Evolutionary conservation across 163 green algal genomes (phyloP).

Genomic region (Smithsoniella earleae): DNA sequence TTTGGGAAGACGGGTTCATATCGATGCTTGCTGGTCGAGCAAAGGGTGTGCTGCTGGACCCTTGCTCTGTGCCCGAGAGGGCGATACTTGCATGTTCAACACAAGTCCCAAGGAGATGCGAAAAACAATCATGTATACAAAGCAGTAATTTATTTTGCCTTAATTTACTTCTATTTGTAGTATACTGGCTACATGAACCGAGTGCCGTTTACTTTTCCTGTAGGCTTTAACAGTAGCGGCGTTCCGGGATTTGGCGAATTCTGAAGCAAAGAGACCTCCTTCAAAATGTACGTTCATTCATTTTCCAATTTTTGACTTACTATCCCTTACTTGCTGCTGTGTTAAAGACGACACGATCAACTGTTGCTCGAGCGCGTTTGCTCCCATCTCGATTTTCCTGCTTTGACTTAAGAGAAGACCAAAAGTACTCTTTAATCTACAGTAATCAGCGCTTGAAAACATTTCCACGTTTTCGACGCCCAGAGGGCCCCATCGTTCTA

Average conservation of each 20-base stretch:
- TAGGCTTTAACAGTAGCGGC: constrained; percentile 39
- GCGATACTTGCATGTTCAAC: background rate
- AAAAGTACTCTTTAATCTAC: no score
- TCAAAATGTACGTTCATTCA: constrained; percentile 14
- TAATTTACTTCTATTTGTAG: background rate
- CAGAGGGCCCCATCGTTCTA: no score
- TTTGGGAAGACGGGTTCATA: constrained; percentile 68
- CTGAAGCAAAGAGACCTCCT: constrained; percentile 32
- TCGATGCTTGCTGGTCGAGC: constrained; percentile 73
- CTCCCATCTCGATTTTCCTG: background rate
- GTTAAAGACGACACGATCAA: constrained; percentile 17
- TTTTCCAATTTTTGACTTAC: background rate
- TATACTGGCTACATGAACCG: background rate
- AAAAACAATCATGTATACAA: background rate
- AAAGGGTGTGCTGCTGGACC: constrained; percentile 42
- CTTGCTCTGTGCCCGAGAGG: background rate
- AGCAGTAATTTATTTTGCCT: background rate
- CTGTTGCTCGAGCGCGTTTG: background rate
- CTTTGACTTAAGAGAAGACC: no score
- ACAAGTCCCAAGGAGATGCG: no score
- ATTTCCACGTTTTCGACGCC: no score
- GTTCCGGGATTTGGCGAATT: constrained; percentile 36
- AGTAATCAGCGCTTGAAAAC: no score
- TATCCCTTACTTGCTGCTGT: background rate
- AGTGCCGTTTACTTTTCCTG: background rate